phyloP scores from a whole-genome alignment of 495 filamentous ascomycete species.

The Choiromyces venosus region DNA sequence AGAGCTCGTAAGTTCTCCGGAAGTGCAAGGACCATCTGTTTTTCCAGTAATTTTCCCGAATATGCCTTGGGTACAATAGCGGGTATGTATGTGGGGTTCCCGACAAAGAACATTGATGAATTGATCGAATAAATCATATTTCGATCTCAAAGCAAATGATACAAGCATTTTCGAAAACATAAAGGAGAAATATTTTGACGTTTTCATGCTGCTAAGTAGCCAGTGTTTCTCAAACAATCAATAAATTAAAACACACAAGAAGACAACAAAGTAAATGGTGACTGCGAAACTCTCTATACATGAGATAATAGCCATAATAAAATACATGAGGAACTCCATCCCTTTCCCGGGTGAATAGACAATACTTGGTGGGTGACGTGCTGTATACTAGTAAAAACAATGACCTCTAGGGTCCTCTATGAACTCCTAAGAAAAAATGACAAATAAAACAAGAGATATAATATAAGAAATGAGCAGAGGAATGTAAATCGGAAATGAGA shows the following conservation, averaged over 20 bases:
- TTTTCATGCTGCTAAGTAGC: background rate
- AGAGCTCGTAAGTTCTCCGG: background rate
- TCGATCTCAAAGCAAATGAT: constrained; percentile 33
- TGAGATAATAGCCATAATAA: constrained; percentile 24
- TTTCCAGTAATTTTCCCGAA: constrained; percentile 27
- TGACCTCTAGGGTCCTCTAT: constrained; percentile 39
- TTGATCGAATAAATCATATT: constrained; percentile 35
- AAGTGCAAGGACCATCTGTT: constrained; percentile 35
- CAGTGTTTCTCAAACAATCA: constrained; percentile 15
- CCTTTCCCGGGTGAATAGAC: constrained; percentile 33
- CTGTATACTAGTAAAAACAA: constrained; percentile 34
- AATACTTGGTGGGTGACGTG: constrained; percentile 26
- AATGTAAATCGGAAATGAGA: constrained; percentile 32
- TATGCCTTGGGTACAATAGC: constrained; percentile 18
- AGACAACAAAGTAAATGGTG: constrained; percentile 21
- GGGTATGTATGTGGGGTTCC: constrained; percentile 36
- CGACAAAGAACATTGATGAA: constrained; percentile 31
- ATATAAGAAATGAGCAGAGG: constrained; percentile 24
- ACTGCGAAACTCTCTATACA: constrained; percentile 19
- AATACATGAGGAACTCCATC: constrained; percentile 35
- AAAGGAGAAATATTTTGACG: constrained; percentile 19
- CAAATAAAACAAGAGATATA: constrained; percentile 25
- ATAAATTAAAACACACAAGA: constrained; percentile 2
- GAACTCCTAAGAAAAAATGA: constrained; percentile 25
- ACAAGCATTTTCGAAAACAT: constrained; percentile 6